Percentiles rank a stretch among this genome's conserved stretches.
Conservation (phyloP, 1,284 basidiomycete genomes). For the Apiotrichum laibachii region DNA sequence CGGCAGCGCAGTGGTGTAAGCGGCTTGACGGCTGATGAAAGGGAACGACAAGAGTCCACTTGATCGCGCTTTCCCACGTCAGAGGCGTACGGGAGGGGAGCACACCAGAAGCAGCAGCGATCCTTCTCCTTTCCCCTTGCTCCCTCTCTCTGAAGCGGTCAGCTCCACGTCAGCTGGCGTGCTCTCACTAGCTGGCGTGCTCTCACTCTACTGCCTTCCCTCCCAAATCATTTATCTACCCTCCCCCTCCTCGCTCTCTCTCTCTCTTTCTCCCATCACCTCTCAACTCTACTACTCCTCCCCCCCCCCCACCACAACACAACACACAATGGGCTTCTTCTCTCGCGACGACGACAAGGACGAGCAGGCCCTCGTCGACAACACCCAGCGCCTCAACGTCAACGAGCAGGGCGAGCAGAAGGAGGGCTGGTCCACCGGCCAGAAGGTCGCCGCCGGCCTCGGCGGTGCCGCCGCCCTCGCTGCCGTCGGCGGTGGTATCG, state of each 20-base stretch:
- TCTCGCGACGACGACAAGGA: constrained; percentile 3
- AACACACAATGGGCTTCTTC: constrained; percentile 5
- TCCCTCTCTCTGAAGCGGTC: too few species aligned
- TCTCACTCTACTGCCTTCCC: too few species aligned
- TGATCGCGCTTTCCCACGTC: too few species aligned
- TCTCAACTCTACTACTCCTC: neutral
- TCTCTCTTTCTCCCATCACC: neutral
- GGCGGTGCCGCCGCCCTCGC: constrained; percentile 1
- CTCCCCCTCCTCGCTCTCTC: neutral
- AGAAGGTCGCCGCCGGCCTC: constrained; percentile 7
- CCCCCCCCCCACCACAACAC: neutral
- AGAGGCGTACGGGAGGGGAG: too few species aligned
- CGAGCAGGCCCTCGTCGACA: constrained; percentile 4
- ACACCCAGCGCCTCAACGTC: constrained; percentile 7
- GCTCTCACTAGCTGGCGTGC: too few species aligned
- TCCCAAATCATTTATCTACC: too few species aligned
- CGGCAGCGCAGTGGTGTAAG: too few species aligned
- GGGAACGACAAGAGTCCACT: too few species aligned
- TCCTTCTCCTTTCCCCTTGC: too few species aligned
- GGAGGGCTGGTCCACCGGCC: constrained; percentile 16
- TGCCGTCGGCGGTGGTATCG: constrained; percentile 1
- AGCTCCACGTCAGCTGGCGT: too few species aligned
- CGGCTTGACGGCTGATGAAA: too few species aligned
- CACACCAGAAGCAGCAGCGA: too few species aligned
- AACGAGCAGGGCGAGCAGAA: constrained; percentile 5